Base-by-base conservation (phyloP, 148 eudicot species). In the Heliamphora exappendiculata region DNA sequence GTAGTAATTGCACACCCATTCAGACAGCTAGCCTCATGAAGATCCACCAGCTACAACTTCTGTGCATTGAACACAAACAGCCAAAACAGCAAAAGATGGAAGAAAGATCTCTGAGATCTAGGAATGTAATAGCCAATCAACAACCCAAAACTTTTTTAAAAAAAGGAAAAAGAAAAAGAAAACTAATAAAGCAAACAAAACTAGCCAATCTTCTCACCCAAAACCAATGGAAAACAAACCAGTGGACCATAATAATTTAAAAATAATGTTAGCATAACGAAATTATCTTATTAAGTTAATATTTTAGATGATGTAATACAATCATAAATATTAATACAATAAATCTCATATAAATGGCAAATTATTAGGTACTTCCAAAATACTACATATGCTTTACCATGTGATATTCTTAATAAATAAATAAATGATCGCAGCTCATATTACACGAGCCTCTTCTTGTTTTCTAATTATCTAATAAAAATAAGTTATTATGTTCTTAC, bases 11-110 rank as follows among this genome's bases (percentile, higher is more conserved):
- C 33, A 60, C 65, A 65, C 65, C 73, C 75, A 78, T 57, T 26
- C 28, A 53, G 72, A 41, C 33, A 73, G 55, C 77, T 42, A 36
- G 11, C 59, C 9, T 78, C 67, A 31, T 49, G 36, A 33, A 45
- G 44, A 67, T 57, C 55, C 58, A 77, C 9, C 80, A 69, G 41
- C 28, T 67, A 57, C 44, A 70, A 39, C 55, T 78, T 71, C 36
- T 60, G 36, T 47, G 62, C 51, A 70, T 70, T 69, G 74, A 69
- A 76, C 55, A 36, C 41, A 63, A 76, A 65, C 60, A 57, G 55
- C 33, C 36, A 36, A 53, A 75, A 59, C 44, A 22, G 29, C 22
- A 33, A 19, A 53, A 67, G 34, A 67, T 2, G 7, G 44, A 44
- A 59, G 16, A 59, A 16, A 39, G 53, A 58, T 6, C 37, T 39